Conservation (phyloP, 495 filamentous ascomycete species). For the Penicillium cosmopolitanum region DNA sequence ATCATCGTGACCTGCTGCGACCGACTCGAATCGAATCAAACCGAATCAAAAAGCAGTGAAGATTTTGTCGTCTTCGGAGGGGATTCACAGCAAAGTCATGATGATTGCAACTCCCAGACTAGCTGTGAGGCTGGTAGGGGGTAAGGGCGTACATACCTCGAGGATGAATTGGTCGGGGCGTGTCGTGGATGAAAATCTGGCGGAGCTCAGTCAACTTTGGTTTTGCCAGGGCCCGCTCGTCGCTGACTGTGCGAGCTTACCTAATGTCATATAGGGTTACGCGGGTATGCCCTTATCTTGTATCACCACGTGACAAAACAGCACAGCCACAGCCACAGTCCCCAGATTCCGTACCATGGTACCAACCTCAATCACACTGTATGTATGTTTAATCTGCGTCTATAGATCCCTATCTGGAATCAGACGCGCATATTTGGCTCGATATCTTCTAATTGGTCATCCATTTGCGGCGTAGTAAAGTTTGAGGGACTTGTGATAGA, state of each 20-base stretch:
- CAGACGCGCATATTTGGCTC: no score
- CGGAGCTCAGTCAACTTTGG: conserved; percentile 23
- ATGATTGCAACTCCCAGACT: conserved; percentile 56
- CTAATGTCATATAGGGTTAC: conserved; percentile 28
- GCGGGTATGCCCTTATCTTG: conserved; percentile 32
- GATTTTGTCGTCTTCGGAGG: neutral
- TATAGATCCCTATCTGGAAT: no score
- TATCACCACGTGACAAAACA: no score
- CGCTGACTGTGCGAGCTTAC: conserved; percentile 22
- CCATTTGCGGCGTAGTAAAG: no score
- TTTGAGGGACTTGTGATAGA: no score
- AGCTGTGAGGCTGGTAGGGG: conserved; percentile 47
- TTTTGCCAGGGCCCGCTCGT: conserved; percentile 12
- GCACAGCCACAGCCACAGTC: no score
- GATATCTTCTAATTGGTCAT: no score
- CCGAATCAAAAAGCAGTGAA: conserved; percentile 1
- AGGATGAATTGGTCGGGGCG: conserved; percentile 33
- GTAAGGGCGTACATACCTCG: conserved; percentile 50
- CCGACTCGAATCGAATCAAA: neutral
- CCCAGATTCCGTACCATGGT: no score
- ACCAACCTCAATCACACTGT: no score
- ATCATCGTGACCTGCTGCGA: conserved; percentile 50
- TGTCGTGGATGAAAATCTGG: conserved; percentile 26
- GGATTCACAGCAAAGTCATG: conserved; percentile 16
- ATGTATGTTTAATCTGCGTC: no score